Percentiles rank a stretch among this genome's conserved stretches.
Evolutionary conservation across 805 yeast genomes (phyloP).

Genomic region (Saturnispora besseyi): DNA sequence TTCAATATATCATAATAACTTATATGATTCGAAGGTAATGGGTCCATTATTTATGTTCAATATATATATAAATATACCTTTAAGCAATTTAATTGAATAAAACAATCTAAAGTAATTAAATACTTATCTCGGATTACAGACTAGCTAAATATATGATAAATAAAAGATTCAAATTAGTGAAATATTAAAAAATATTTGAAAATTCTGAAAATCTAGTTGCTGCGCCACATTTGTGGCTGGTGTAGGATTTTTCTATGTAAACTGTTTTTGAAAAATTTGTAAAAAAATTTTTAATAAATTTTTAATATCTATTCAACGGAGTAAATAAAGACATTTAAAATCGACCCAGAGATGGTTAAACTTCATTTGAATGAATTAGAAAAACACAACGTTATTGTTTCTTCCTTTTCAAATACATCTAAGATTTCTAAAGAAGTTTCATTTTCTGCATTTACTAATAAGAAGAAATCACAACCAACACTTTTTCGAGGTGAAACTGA

Average conservation of each 20-base stretch:
- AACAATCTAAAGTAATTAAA: too few relatives aligned
- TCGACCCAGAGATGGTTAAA: background rate
- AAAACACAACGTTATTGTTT: slow-evolving; percentile 29
- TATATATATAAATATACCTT: background rate
- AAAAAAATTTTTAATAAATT: background rate
- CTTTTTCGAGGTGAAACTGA: slow-evolving; percentile 73
- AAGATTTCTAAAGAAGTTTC: slow-evolving; percentile 46
- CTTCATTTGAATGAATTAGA: slow-evolving; percentile 2
- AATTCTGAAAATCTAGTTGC: background rate
- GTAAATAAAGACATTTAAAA: background rate
- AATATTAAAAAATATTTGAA: background rate
- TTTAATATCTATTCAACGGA: background rate
- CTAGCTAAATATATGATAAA: too few relatives aligned
- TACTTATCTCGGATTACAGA: too few relatives aligned
- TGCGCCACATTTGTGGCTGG: background rate
- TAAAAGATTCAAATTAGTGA: background rate
- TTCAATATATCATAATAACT: slow-evolving; percentile 54
- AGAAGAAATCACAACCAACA: slow-evolving; percentile 25
- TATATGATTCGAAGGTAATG: slow-evolving; percentile 6
- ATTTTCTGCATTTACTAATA: slow-evolving; percentile 55
- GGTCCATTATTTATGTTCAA: background rate
- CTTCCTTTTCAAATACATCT: slow-evolving; percentile 76
- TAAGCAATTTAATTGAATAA: too few relatives aligned
- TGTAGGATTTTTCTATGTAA: background rate
- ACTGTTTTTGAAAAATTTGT: background rate